phyloP scores from a whole-genome alignment of 1,284 basidiomycete genomes.

The Ceratobasidium sp. region DNA sequence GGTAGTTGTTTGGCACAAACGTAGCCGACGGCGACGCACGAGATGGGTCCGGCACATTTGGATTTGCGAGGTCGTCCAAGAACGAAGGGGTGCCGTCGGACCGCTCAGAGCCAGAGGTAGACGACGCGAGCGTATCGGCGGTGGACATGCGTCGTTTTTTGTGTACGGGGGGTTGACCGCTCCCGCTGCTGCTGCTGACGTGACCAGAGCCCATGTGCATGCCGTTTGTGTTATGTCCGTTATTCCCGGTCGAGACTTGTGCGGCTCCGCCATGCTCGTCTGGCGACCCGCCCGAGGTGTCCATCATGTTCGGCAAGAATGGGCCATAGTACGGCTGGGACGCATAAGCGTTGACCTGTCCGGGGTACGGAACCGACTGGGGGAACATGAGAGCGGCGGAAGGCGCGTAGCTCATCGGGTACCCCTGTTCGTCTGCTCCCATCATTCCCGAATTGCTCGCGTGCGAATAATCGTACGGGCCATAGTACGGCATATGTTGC shows the following conservation, averaged over 20 bases:
- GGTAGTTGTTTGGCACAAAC: conserved; percentile 65
- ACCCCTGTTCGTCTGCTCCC: conserved; percentile 41
- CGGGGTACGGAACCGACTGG: conserved; percentile 45
- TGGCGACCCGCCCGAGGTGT: conserved; percentile 40
- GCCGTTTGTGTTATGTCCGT: neutral
- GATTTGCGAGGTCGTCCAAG: conserved; percentile 43
- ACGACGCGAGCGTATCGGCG: conserved; percentile 41
- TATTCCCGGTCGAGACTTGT: conserved; percentile 6
- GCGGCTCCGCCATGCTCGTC: conserved; percentile 23
- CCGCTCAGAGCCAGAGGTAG: conserved; percentile 39
- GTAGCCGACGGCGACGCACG: conserved; percentile 82
- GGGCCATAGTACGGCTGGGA: conserved; percentile 42
- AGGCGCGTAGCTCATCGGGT: conserved; percentile 47
- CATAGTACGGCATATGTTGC: conserved; percentile 50
- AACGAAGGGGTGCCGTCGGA: conserved; percentile 39
- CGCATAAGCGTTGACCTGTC: conserved; percentile 38
- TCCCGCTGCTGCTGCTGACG: conserved; percentile 39
- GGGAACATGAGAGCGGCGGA: conserved; percentile 47
- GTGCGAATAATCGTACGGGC: conserved; percentile 39
- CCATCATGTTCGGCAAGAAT: conserved; percentile 45
- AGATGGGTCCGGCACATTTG: conserved; percentile 51
- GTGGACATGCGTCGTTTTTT: conserved; percentile 43
- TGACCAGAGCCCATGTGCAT: conserved; percentile 30
- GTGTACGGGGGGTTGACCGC: conserved; percentile 37
- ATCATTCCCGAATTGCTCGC: conserved; percentile 43